phyloP scores from a whole-genome alignment of 2,329 filamentous ascomycete genomes.

The Epicoccum sorghinum region DNA sequence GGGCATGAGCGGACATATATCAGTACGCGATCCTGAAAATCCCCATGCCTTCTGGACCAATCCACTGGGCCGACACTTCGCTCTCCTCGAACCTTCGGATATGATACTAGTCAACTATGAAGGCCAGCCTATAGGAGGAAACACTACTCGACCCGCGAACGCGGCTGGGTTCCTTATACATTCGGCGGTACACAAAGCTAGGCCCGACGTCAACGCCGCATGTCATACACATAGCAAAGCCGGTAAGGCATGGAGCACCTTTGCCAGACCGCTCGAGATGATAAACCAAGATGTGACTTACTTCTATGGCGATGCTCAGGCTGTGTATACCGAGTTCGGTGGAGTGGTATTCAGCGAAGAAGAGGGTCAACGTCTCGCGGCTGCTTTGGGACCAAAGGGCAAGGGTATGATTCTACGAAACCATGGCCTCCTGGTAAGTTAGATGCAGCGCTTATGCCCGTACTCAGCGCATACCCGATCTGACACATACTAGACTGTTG shows the following conservation, averaged over 20 bases:
- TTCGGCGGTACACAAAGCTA: constrained; percentile 69
- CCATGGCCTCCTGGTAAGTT: constrained; percentile 66
- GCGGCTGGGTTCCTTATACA: constrained; percentile 74
- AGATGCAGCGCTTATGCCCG: not conserved
- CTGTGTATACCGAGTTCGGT: constrained; percentile 69
- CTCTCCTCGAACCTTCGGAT: constrained; percentile 66
- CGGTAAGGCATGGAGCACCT: constrained; percentile 71
- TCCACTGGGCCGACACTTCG: constrained; percentile 69
- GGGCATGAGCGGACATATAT: constrained; percentile 72
- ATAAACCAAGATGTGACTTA: constrained; percentile 71
- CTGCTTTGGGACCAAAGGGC: constrained; percentile 65
- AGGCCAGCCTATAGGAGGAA: constrained; percentile 69
- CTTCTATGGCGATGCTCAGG: constrained; percentile 67
- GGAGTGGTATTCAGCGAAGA: constrained; percentile 67
- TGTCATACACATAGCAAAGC: constrained; percentile 72
- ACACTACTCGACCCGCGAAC: constrained; percentile 65
- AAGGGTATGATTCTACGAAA: constrained; percentile 71
- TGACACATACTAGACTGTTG: constrained; percentile 60
- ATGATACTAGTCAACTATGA: constrained; percentile 70
- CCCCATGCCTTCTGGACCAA: constrained; percentile 72
- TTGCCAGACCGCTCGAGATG: constrained; percentile 71
- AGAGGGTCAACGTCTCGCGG: constrained; percentile 69
- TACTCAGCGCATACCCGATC: not conserved
- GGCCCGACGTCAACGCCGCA: constrained; percentile 68
- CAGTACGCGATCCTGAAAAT: constrained; percentile 69